Percentiles rank a stretch among this genome's conserved stretches.
phyloP scores from a whole-genome alignment of 2,329 filamentous ascomycete genomes.

The Westerdykella sp. region DNA sequence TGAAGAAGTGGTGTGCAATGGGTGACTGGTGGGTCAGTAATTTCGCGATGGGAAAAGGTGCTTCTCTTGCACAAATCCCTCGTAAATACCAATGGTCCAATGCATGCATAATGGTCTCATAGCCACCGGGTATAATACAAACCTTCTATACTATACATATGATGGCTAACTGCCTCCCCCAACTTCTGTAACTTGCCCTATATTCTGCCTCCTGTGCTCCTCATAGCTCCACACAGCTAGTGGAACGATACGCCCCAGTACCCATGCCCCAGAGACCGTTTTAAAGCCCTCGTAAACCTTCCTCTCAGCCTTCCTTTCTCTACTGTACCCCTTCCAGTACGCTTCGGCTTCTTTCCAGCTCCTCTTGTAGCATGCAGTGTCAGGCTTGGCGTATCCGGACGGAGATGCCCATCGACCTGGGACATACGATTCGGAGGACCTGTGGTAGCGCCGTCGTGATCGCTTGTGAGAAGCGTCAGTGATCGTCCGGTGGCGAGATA shows the following conservation, averaged over 20 bases:
- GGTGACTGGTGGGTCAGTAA: too few relatives aligned
- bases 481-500: not conserved
- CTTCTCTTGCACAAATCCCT: too few relatives aligned
- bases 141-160: too few relatives aligned
- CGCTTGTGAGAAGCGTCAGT: not conserved
- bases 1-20: too few relatives aligned
- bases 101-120: too few relatives aligned
- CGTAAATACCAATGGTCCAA: too few relatives aligned
- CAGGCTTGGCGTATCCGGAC: not conserved
- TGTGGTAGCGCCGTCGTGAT: not conserved
- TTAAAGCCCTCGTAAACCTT: not conserved
- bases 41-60: too few relatives aligned
- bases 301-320: not conserved
- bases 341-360: not conserved
- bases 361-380: not conserved
- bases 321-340: not conserved
- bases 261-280: not conserved
- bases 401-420: not conserved
- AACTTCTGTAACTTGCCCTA: too few relatives aligned
- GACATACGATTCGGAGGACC: not conserved
- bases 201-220: not conserved
- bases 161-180: too few relatives aligned
- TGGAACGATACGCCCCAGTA: not conserved
- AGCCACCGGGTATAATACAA: too few relatives aligned
- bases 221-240: not conserved